Evolutionary conservation across 2,329 filamentous ascomycete genomes (phyloP).

Genomic region (Sclerotinia sclerotiorum): DNA sequence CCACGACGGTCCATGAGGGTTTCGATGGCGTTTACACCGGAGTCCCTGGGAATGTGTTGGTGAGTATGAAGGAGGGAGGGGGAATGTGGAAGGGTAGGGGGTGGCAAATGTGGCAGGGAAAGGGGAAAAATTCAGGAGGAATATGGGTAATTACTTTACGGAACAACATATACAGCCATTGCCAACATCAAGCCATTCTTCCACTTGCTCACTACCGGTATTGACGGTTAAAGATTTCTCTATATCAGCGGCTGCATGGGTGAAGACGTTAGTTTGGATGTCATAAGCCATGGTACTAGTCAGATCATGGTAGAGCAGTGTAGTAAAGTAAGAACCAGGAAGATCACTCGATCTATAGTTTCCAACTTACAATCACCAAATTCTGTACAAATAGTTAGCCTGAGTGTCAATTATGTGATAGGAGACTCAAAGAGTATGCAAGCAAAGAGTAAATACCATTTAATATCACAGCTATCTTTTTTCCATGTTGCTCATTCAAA

Average conservation of each 20-base stretch:
- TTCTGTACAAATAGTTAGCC: slow-evolving; percentile 50
- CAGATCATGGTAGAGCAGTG: not conserved
- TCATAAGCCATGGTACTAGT: not conserved
- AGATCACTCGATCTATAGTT: slow-evolving; percentile 14
- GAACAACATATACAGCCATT: slow-evolving; percentile 98
- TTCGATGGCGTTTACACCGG: slow-evolving; percentile 92
- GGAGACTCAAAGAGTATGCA: slow-evolving; percentile 33
- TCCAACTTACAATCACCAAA: slow-evolving; percentile 71
- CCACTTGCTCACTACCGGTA: slow-evolving; percentile 75
- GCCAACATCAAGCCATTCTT: slow-evolving; percentile 93
- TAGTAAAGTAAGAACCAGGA: not conserved
- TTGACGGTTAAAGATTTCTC: slow-evolving; percentile 94
- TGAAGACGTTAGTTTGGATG: not conserved
- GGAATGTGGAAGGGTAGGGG: too few relatives aligned
- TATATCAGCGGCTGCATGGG: slow-evolving; percentile 70
- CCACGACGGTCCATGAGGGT: slow-evolving; percentile 92
- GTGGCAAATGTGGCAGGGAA: not conserved
- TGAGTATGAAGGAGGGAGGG: not conserved
- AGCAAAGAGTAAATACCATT: slow-evolving; percentile 61
- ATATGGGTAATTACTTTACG: slow-evolving; percentile 65
- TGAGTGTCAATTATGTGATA: slow-evolving; percentile 1
- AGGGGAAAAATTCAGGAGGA: not conserved
- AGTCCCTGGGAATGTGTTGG: slow-evolving; percentile 59
- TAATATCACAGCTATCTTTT: slow-evolving; percentile 96
- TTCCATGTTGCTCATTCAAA: slow-evolving; percentile 89